Conservation (phyloP, 495 filamentous ascomycete genomes). For the Durotheca rogersii region DNA sequence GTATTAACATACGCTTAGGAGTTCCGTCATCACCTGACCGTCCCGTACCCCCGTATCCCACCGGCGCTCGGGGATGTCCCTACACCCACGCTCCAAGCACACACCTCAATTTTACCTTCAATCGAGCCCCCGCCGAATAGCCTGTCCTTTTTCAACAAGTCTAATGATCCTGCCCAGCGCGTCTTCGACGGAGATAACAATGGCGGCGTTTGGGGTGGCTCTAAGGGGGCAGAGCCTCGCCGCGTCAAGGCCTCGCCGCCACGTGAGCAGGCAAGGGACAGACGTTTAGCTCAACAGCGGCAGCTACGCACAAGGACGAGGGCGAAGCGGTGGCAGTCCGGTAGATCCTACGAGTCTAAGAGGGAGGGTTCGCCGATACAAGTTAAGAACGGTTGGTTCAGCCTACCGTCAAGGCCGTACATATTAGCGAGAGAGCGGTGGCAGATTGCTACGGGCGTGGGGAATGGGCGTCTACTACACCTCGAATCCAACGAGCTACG, state of each 20-base stretch:
- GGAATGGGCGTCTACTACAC: constrained; percentile 13
- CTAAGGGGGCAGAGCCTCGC: not conserved
- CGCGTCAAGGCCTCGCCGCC: not conserved
- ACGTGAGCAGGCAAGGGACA: constrained; percentile 3
- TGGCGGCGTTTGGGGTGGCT: not conserved
- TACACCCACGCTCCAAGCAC: not conserved
- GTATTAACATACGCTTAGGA: constrained; percentile 16
- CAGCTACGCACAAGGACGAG: constrained; percentile 22
- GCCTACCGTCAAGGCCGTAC: constrained; percentile 36
- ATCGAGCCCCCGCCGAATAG: constrained; percentile 3
- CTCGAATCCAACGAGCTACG: constrained; percentile 6
- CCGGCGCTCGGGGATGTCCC: not conserved
- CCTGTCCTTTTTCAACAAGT: not conserved
- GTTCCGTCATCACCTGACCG: constrained; percentile 1
- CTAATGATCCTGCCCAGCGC: not conserved
- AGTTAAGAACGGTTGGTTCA: constrained; percentile 20
- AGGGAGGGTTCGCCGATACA: constrained; percentile 7
- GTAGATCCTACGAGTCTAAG: constrained; percentile 15
- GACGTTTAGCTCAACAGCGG: constrained; percentile 6
- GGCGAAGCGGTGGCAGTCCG: constrained; percentile 28
- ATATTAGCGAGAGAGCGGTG: constrained; percentile 26
- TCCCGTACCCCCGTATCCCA: not conserved
- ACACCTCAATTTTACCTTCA: constrained; percentile 7
- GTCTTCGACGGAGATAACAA: not conserved
- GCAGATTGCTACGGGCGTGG: constrained; percentile 20